Evolutionary conservation across 75 land plant genomes (phyloP).

Genomic region (Cryptomeria japonica): DNA sequence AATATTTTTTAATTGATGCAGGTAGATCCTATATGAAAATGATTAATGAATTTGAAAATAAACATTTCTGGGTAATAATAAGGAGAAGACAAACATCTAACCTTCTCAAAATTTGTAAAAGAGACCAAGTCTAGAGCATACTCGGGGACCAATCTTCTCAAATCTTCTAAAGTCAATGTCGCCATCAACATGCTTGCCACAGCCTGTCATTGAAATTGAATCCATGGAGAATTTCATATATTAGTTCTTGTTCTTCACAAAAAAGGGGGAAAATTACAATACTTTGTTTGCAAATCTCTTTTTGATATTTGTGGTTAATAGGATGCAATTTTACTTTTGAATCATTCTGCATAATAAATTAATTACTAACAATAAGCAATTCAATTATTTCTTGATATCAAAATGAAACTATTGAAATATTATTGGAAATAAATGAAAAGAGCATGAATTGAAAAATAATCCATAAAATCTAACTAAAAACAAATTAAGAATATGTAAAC

Average conservation of each 20-base stretch:
- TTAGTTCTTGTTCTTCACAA: not conserved
- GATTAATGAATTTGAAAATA: not conserved
- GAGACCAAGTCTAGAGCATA: not conserved
- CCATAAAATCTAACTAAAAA: not conserved
- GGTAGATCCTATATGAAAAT: not conserved
- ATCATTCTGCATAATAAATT: not conserved
- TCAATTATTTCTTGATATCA: not conserved
- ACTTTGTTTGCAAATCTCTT: not conserved
- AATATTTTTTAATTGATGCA: not conserved
- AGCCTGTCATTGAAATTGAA: not conserved
- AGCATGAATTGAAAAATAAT: not conserved
- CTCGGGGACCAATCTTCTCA: slow-evolving; percentile 1
- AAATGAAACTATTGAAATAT: not conserved
- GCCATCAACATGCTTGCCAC: not conserved
- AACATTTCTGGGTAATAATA: not conserved
- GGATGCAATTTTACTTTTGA: not conserved
- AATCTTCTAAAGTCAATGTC: slow-evolving; percentile 2
- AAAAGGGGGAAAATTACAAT: not conserved
- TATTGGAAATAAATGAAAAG: not conserved
- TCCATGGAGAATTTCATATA: not conserved
- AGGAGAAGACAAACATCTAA: slow-evolving; percentile 2
- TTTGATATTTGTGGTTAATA: not conserved
- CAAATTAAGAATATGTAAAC: not conserved
- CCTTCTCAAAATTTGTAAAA: slow-evolving; percentile 35
- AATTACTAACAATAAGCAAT: not conserved